A percentile compares a stretch with the other conserved stretches of the same genome.
phyloP scores from a whole-genome alignment of 2,329 filamentous ascomycete species.

The Chalaropsis thielavioides region DNA sequence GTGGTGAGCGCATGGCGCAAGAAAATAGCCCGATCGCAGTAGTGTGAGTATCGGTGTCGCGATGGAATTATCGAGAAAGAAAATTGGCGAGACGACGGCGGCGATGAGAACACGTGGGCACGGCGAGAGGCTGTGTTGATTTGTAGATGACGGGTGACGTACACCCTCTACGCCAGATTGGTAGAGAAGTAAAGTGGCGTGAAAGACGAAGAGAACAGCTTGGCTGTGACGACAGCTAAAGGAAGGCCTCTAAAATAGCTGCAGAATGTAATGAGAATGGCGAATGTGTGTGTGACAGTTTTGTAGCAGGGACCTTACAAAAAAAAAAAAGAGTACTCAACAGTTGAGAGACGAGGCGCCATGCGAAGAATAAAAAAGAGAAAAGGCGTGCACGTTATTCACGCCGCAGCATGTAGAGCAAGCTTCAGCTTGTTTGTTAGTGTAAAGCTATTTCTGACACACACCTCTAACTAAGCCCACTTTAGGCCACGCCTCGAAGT shows the following conservation, averaged over 20 bases:
- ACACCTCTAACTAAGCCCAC: neutral
- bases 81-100: neutral
- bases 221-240: neutral
- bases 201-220: slow-evolving; percentile 8
- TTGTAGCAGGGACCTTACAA: neutral
- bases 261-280: neutral
- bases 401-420: neutral
- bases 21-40: neutral
- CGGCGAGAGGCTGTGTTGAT: neutral
- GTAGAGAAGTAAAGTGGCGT: neutral
- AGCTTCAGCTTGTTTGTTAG: neutral
- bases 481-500: neutral
- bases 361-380: neutral
- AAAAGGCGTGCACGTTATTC: neutral
- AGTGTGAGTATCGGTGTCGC: neutral
- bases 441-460: neutral
- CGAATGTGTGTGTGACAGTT: neutral
- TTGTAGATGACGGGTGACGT: slow-evolving; percentile 3
- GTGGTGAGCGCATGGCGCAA: slow-evolving; percentile 15
- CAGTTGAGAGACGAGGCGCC: neutral
- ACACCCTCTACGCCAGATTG: neutral
- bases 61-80: neutral
- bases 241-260: neutral
- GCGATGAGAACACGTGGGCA: neutral
- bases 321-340: neutral